Percentiles rank a stretch among this genome's conserved stretches.
phyloP scores from a whole-genome alignment of 176 grass and related monocot genomes.

The Aegilops speltoides region DNA sequence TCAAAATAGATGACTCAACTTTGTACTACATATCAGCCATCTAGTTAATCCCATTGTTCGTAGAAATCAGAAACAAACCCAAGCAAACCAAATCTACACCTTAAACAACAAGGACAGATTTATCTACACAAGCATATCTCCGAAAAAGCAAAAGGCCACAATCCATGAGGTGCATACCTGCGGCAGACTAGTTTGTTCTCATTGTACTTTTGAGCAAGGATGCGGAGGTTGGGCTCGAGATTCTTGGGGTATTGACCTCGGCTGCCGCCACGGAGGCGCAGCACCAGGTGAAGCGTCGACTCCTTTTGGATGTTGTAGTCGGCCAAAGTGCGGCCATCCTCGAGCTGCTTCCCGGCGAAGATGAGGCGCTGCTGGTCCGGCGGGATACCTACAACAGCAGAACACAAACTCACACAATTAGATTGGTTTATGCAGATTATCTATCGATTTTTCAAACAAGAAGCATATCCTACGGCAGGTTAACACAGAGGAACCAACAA shows the following conservation, averaged over 20 bases:
- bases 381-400: constrained; percentile 22
- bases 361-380: constrained; percentile 63
- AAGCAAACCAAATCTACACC: background rate
- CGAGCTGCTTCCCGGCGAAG: constrained; percentile 63
- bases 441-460: no score
- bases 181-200: constrained; percentile 40
- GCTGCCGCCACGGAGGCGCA: constrained; percentile 45
- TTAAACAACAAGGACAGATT: background rate
- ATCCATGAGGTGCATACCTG: background rate
- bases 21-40: background rate
- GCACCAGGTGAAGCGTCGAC: constrained; percentile 51
- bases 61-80: background rate
- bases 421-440: background rate
- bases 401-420: background rate
- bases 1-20: no score
- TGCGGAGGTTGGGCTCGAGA: constrained; percentile 19
- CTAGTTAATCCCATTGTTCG: background rate
- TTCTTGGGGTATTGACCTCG: background rate
- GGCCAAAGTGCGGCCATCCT: constrained; percentile 44
- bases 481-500: no score
- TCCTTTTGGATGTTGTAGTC: constrained; percentile 67
- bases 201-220: constrained; percentile 26
- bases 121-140: no score
- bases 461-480: no score
- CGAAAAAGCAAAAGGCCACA: background rate